Evolutionary conservation across 169 alveolate species (phyloP), one percentile per base, ranked within the genome.

Genomic region (Plasmodium fragile): DNA sequence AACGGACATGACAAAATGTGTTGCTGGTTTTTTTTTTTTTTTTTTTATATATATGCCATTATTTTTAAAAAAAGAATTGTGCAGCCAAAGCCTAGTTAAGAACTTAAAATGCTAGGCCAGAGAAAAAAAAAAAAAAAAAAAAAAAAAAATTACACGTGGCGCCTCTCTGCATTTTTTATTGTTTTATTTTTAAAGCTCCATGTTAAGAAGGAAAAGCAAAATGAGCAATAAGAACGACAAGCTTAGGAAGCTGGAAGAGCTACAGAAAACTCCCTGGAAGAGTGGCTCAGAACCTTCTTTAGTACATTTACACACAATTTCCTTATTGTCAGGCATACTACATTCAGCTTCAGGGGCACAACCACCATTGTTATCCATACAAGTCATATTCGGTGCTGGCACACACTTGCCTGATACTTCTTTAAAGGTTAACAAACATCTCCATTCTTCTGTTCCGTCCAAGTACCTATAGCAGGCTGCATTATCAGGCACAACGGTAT

Each of bases 351-450:
- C 36, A 1, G 41, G 25, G 69, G 45, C 91, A 89, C 94, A 89
- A 59, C 94, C 94, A 65, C 94, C 94, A 78, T 89, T 89, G 7
- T 79, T 55, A 25, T 11, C 73, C 10, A 1, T 1, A 89, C 94
- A 89, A 25, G 94, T 36, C 36, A 85, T 16, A 52, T 89, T n/a
- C 30, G 18, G 8, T 65, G 81, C 75, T 55, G 39, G 28, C n/a
- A 77, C 78, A 89, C 94, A 89, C 25, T 7, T 45, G 16, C 32
- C 75, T 18, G n/a, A 49, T 7, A 18, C 69, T 52, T 18, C 11
- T 59, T 89, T 89, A 65, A 8, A 89, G 45, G 28, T 41, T n/a
- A 89, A 89, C 4, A 89, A 32, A 34, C 94, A 89, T 89, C 65
- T 89, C 73, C 94, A 89, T 79, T 55, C 89, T 65, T 89, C 94